phyloP scores from a whole-genome alignment of 331 rosid genomes.

The Telfairia occidentalis region DNA sequence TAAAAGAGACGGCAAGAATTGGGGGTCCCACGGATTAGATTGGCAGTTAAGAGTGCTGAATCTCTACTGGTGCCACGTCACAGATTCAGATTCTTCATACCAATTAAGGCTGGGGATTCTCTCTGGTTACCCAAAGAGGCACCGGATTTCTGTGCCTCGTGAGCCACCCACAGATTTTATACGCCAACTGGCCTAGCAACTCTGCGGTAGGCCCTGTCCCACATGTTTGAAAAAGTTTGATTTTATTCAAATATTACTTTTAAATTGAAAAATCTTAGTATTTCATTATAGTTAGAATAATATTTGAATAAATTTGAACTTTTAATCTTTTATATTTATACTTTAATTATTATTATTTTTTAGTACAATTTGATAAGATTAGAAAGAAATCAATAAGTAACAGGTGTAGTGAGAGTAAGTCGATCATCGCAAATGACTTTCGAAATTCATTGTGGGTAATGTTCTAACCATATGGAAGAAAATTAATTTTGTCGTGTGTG shows the following conservation, averaged over 20 bases:
- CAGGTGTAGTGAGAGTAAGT: too few species aligned
- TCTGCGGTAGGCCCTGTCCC: neutral
- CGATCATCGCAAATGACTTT: too few species aligned
- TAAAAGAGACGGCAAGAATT: constrained; percentile 3
- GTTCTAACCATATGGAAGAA: too few species aligned
- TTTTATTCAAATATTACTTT: neutral
- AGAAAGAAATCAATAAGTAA: too few species aligned
- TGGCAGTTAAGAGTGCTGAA: constrained; percentile 7
- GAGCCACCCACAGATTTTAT: neutral
- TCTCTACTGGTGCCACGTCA: constrained; percentile 6
- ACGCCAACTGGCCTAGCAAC: neutral
- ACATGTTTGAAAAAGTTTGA: neutral
- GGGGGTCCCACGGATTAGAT: neutral
- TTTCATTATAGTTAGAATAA: too few species aligned
- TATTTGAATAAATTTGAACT: too few species aligned
- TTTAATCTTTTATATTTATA: too few species aligned
- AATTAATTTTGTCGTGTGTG: too few species aligned
- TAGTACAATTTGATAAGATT: too few species aligned
- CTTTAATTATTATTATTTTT: too few species aligned
- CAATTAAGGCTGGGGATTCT: neutral
- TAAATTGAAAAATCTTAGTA: too few species aligned
- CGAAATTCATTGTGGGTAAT: too few species aligned
- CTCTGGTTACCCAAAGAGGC: neutral
- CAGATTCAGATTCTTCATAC: constrained; percentile 3
- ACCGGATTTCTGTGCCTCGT: neutral